A percentile compares a stretch with the other conserved stretches of the same genome.
phyloP scores from a whole-genome alignment of 345 rosid genomes.

The Rhodamnia rubescens region DNA sequence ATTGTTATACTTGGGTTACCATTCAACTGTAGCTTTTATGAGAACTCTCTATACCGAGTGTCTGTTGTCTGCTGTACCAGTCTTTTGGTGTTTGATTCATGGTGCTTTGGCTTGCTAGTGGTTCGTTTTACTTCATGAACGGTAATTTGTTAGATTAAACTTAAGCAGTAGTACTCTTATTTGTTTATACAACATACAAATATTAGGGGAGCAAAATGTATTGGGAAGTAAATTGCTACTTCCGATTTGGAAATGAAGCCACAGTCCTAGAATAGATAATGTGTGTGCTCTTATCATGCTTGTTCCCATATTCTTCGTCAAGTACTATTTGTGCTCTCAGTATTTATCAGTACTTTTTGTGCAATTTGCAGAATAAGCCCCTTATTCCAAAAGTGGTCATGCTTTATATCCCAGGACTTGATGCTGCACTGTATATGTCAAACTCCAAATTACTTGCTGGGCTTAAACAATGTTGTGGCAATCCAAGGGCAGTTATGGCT shows the following conservation, averaged over 20 bases:
- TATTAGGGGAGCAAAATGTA: not conserved
- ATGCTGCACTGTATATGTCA: conserved; percentile 74
- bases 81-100: not conserved
- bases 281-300: not conserved
- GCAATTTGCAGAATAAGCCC: conserved; percentile 72
- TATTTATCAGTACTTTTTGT: not conserved
- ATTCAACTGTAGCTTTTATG: not conserved
- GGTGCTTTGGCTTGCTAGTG: not conserved
- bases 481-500: conserved; percentile 67
- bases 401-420: conserved; percentile 92
- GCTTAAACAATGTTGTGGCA: conserved; percentile 62
- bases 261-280: not conserved
- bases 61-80: not conserved
- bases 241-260: not conserved
- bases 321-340: not conserved
- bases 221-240: not conserved
- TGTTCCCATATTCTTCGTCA: not conserved
- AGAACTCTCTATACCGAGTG: not conserved
- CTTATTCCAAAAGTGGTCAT: conserved; percentile 80
- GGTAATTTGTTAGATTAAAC: not conserved
- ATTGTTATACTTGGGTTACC: not conserved
- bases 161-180: not conserved
- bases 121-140: not conserved
- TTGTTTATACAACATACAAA: not conserved
- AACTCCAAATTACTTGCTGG: conserved; percentile 53